phyloP scores from a whole-genome alignment of 2,329 filamentous ascomycete species.

The Hypoxylon sp. region DNA sequence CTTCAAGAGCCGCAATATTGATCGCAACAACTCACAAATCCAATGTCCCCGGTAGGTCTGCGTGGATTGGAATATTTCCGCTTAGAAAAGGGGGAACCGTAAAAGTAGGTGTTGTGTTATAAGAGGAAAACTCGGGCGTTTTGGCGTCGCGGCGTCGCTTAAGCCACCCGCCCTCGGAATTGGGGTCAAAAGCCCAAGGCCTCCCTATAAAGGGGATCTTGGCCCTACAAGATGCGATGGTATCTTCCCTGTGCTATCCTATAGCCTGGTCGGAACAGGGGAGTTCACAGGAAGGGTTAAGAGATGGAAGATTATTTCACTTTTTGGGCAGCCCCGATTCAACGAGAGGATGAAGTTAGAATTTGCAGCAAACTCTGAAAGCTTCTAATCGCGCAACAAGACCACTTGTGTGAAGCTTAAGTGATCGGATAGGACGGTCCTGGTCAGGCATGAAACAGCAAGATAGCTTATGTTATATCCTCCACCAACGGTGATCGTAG shows the following conservation, averaged over 20 bases:
- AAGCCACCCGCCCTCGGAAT: constrained; percentile 9
- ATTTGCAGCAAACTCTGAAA: constrained; percentile 2
- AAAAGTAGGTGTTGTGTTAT: constrained; percentile 1
- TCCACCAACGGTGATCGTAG: constrained; percentile 1
- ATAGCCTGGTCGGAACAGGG: constrained; percentile 4
- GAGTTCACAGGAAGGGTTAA: constrained; percentile 15
- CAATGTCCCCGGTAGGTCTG: background rate
- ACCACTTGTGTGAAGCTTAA: constrained; percentile 9
- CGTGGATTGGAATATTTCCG: background rate
- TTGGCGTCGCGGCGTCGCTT: background rate
- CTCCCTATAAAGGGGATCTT: constrained; percentile 13
- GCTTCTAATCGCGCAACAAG: constrained; percentile 22
- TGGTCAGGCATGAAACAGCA: background rate
- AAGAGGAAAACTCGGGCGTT: background rate
- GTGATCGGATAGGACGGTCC: constrained; percentile 1
- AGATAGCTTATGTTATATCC: background rate
- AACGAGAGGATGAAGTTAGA: constrained; percentile 1
- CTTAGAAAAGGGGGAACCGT: background rate
- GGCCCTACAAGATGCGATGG: constrained; percentile 4
- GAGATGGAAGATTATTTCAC: constrained; percentile 6
- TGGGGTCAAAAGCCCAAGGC: constrained; percentile 9
- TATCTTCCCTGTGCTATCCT: background rate
- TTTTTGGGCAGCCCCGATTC: constrained; percentile 2
- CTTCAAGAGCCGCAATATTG: constrained; percentile 11
- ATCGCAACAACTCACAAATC: constrained; percentile 7